Evolutionary conservation across 2,329 filamentous ascomycete genomes (phyloP).

Genomic region (Paracamarosporium sp.): DNA sequence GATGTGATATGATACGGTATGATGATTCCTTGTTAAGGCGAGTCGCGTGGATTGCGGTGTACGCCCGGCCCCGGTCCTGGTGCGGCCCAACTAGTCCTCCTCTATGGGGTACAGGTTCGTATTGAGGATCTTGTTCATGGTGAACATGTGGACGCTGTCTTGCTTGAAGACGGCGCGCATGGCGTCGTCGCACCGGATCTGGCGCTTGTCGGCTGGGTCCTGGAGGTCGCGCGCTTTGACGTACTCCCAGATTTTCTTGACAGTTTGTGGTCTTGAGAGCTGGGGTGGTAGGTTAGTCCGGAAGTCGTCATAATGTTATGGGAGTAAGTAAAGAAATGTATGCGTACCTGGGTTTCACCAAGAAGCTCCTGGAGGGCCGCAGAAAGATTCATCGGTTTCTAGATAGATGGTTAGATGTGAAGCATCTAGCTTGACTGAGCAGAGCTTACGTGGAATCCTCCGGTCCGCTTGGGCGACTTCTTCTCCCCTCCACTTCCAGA

Average conservation of each 20-base stretch:
- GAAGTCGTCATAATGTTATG: not conserved
- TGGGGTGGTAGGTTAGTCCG: conserved; percentile 45
- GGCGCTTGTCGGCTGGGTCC: conserved; percentile 87
- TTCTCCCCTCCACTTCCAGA: conserved; percentile 67
- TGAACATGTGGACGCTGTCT: conserved; percentile 95
- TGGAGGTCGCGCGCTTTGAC: conserved; percentile 90
- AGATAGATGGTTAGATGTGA: conserved; percentile 37
- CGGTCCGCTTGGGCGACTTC: conserved; percentile 75
- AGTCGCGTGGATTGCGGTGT: too few relatives aligned
- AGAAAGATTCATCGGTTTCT: conserved; percentile 79
- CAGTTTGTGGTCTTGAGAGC: conserved; percentile 92
- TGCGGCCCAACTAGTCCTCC: conserved; percentile 51
- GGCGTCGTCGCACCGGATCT: conserved; percentile 90
- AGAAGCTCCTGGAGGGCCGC: conserved; percentile 72
- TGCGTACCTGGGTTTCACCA: conserved; percentile 70
- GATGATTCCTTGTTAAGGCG: too few relatives aligned
- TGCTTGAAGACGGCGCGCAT: conserved; percentile 93
- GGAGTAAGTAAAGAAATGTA: not conserved
- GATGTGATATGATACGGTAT: conserved; percentile 1
- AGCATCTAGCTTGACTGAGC: not conserved
- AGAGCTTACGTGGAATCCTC: conserved; percentile 80
- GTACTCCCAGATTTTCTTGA: conserved; percentile 96
- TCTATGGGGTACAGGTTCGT: conserved; percentile 87
- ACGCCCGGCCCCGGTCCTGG: too few relatives aligned
- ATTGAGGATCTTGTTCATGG: conserved; percentile 96